Percentiles rank a stretch among this genome's conserved stretches.
These are phyloP conservation scores for Haematococcus lacustris DNA, from an alignment of 139 green algal genomes.

Conservation along the genomic window DNA sequence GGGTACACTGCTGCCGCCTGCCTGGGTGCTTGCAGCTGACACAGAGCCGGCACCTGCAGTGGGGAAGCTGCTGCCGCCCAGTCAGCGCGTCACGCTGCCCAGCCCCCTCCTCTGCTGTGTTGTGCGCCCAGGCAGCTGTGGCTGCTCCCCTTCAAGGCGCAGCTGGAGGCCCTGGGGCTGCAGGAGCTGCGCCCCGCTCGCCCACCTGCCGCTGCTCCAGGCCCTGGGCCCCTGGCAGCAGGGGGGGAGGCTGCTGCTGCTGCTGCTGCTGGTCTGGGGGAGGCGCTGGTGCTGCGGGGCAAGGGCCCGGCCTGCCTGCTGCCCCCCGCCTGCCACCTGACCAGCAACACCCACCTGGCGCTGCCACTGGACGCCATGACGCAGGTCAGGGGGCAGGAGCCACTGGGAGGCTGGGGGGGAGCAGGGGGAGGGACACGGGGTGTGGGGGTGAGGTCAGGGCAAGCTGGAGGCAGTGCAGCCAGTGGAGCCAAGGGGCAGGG, in stretches of 20 bases:
- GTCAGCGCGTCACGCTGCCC: background rate
- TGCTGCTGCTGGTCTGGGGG: background rate
- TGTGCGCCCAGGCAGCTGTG: slow-evolving; percentile 8
- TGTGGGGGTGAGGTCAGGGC: background rate
- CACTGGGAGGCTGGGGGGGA: too few species aligned
- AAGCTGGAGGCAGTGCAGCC: background rate
- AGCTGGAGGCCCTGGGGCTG: slow-evolving; percentile 21
- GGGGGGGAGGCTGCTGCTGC: background rate
- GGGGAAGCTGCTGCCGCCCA: background rate
- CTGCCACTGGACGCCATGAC: slow-evolving; percentile 22
- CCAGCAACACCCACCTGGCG: slow-evolving; percentile 22
- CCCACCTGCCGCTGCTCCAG: background rate
- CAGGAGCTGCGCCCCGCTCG: slow-evolving; percentile 15
- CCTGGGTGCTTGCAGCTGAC: too few species aligned
- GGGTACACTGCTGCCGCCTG: too few species aligned
- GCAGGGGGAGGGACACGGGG: background rate
- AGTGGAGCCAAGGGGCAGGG: background rate
- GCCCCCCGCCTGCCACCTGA: slow-evolving; percentile 23
- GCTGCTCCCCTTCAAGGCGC: slow-evolving; percentile 10
- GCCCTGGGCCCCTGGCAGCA: background rate
- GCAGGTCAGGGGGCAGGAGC: too few species aligned
- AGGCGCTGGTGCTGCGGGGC: slow-evolving; percentile 29
- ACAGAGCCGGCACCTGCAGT: background rate
- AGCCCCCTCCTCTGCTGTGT: background rate
- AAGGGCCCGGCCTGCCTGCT: slow-evolving; percentile 12